These are phyloP conservation scores for Ustilago tritici DNA, from an alignment of 1,284 basidiomycete genomes.

Conservation along the genomic window DNA sequence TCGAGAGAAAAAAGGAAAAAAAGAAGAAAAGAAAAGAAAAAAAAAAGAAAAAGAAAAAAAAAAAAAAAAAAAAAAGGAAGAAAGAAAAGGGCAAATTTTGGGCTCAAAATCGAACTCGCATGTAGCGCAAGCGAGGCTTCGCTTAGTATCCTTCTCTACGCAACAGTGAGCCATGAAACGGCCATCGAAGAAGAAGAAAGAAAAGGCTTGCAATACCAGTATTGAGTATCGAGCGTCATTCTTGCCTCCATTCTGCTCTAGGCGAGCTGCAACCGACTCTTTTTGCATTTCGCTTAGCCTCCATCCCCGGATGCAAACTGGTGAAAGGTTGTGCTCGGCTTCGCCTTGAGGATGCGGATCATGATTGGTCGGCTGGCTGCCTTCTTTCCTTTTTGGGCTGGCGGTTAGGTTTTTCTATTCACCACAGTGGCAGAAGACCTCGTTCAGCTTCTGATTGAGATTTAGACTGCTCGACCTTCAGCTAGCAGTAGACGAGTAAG, in stretches of 20 bases:
- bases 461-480: too few species aligned
- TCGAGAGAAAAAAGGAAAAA: background rate
- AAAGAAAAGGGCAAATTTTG: background rate
- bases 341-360: background rate
- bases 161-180: background rate
- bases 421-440: background rate
- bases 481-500: too few species aligned
- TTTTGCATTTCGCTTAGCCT: background rate
- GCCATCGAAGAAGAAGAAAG: background rate
- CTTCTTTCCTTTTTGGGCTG: constrained; percentile 6
- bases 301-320: background rate
- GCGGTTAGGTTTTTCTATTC: background rate
- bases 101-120: constrained; percentile 14
- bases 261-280: background rate
- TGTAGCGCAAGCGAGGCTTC: constrained; percentile 11
- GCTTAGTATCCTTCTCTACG: constrained; percentile 1
- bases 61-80: background rate
- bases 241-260: background rate
- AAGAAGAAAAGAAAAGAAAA: too few species aligned
- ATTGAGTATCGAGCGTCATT: constrained; percentile 5
- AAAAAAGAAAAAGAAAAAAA: background rate
- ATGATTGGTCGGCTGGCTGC: background rate
- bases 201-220: too few species aligned
- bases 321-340: background rate
- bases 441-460: background rate